These are phyloP conservation scores for Lachancea fermentati DNA, from an alignment of 805 yeast genomes.

Conservation along the genomic window DNA sequence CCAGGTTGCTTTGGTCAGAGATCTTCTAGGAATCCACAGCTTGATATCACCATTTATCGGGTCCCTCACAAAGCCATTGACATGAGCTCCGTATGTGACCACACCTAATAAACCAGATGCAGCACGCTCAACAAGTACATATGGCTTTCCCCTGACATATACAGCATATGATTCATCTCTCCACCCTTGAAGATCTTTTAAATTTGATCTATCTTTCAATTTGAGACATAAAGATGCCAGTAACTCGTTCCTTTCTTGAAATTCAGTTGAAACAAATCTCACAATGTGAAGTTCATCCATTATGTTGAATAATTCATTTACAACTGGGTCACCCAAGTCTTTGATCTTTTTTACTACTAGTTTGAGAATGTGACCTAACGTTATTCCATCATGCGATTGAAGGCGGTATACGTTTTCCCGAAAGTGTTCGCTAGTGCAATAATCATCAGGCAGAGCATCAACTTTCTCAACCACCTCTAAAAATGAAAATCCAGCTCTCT, in stretches of 20 bases:
- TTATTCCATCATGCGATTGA: conserved; percentile 33
- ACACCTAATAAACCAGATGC: conserved; percentile 79
- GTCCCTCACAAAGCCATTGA: conserved; percentile 68
- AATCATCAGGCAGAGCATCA: conserved; percentile 26
- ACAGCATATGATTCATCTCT: conserved; percentile 77
- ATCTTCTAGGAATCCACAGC: conserved; percentile 82
- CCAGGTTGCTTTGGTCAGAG: conserved; percentile 74
- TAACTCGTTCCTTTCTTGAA: conserved; percentile 33
- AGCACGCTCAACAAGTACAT: conserved; percentile 73
- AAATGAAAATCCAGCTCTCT: conserved; percentile 18
- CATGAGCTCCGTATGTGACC: conserved; percentile 84
- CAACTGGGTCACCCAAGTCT: conserved; percentile 12
- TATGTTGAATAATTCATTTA: conserved; percentile 25
- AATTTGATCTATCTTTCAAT: conserved; percentile 34
- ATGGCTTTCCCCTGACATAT: conserved; percentile 55
- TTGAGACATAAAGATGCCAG: conserved; percentile 39
- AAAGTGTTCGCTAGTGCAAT: conserved; percentile 14
- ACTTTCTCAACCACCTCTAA: conserved; percentile 24
- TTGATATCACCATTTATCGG: conserved; percentile 39
- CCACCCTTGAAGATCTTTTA: conserved; percentile 63
- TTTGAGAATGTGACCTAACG: conserved; percentile 38
- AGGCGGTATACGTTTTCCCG: conserved; percentile 30
- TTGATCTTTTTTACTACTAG: conserved; percentile 32
- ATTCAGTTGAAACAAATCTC: conserved; percentile 26
- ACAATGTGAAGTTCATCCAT: conserved; percentile 29